Conservation (phyloP, 441 rosid species). For the Corymbia citriodora region DNA sequence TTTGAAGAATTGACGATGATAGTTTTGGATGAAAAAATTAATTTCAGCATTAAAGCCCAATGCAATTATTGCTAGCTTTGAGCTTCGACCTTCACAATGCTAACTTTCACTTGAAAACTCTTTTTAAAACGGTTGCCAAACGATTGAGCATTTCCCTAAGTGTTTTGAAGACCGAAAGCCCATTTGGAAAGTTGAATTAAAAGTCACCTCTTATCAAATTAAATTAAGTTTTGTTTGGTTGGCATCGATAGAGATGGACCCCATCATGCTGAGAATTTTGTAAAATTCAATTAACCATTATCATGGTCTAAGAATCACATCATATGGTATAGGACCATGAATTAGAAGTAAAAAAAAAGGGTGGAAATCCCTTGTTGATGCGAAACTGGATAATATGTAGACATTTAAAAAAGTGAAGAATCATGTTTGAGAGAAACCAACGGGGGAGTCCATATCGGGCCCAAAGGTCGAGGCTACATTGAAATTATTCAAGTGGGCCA, state of each 20-base stretch:
- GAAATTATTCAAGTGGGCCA: background rate
- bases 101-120: no score
- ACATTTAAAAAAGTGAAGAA: background rate
- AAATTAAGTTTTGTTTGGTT: background rate
- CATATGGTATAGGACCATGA: background rate
- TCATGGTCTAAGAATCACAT: background rate
- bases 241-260: background rate
- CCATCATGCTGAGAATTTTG: background rate
- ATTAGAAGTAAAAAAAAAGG: background rate
- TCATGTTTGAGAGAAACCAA: background rate
- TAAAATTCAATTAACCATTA: background rate
- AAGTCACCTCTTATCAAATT: no score
- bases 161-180: no score
- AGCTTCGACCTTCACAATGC: no score
- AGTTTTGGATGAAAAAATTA: no score
- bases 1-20: no score
- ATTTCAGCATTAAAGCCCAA: no score
- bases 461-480: background rate
- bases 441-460: background rate
- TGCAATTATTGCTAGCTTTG: no score
- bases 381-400: background rate
- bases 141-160: no score
- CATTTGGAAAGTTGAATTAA: no score
- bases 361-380: background rate
- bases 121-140: no score